These are phyloP conservation scores for Boletellus ananiceps DNA, from an alignment of 768 basidiomycete species.

Conservation along the genomic window DNA sequence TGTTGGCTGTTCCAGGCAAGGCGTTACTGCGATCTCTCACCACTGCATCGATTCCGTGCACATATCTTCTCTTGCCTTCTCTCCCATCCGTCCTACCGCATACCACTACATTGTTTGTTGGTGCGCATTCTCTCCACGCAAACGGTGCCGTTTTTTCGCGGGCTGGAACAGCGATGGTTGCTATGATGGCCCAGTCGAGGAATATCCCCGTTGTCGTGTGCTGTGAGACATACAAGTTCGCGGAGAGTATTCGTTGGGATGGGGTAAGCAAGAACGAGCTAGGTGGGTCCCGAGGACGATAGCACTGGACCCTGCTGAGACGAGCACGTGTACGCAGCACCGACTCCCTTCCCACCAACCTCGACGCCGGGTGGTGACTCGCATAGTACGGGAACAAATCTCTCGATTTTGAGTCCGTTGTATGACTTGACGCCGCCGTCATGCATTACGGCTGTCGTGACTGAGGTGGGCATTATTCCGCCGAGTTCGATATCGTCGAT, in stretches of 20 bases:
- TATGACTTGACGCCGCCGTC: slow-evolving; percentile 93
- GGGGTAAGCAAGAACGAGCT: slow-evolving; percentile 95
- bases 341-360: slow-evolving; percentile 22
- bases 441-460: slow-evolving; percentile 93
- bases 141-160: slow-evolving; percentile 93
- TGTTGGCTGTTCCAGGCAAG: slow-evolving; percentile 53
- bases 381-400: slow-evolving; percentile 36
- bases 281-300: slow-evolving; percentile 44
- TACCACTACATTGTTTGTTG: slow-evolving; percentile 81
- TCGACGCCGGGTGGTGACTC: slow-evolving; percentile 4
- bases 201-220: slow-evolving; percentile 93
- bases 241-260: slow-evolving; percentile 88
- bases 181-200: slow-evolving; percentile 90
- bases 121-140: slow-evolving; percentile 90
- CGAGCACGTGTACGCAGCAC: slow-evolving; percentile 18
- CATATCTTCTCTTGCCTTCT: slow-evolving; percentile 88
- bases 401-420: slow-evolving; percentile 80
- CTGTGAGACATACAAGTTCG: slow-evolving; percentile 98
- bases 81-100: slow-evolving; percentile 75
- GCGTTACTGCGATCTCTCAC: slow-evolving; percentile 67
- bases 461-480: slow-evolving; percentile 94
- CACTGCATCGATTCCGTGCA: slow-evolving; percentile 69
- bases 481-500: slow-evolving; percentile 87
- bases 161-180: slow-evolving; percentile 92
- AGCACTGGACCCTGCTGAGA: slow-evolving; percentile 1